Evolutionary conservation across 169 alveolate species (phyloP).

Genomic region (Theileria parva): DNA sequence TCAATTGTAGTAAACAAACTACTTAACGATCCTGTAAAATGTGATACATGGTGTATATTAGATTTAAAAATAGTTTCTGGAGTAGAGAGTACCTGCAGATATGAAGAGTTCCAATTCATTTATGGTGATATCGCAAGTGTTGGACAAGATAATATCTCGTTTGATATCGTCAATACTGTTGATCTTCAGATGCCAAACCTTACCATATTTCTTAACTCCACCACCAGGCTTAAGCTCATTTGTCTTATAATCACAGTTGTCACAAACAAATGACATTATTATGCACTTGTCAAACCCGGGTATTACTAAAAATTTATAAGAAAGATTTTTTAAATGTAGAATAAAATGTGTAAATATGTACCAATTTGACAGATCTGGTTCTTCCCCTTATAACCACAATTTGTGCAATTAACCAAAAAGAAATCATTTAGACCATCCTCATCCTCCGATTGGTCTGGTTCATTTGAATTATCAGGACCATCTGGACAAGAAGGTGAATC

Average conservation of each 20-base stretch:
- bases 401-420: constrained; percentile 74
- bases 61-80: constrained; percentile 41
- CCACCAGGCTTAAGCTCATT: constrained; percentile 97
- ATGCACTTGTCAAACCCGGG: constrained; percentile 95
- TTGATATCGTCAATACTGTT: constrained; percentile 83
- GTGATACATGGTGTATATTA: not conserved
- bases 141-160: constrained; percentile 94
- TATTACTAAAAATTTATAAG: constrained; percentile 59
- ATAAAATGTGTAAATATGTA: not conserved
- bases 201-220: constrained; percentile 90
- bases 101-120: constrained; percentile 93
- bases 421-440: constrained; percentile 57
- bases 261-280: constrained; percentile 92
- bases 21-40: constrained; percentile 69
- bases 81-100: constrained; percentile 78
- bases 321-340: not conserved
- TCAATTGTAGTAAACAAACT: constrained; percentile 94
- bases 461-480: constrained; percentile 9
- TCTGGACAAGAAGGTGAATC: not conserved
- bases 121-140: constrained; percentile 87
- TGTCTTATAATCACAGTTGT: constrained; percentile 90
- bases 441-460: constrained; percentile 54
- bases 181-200: constrained; percentile 42
- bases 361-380: constrained; percentile 85
- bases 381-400: constrained; percentile 81